These are phyloP conservation scores for Yamadazyma taylorii DNA, from an alignment of 1,139 yeast species.

Conservation along the genomic window DNA sequence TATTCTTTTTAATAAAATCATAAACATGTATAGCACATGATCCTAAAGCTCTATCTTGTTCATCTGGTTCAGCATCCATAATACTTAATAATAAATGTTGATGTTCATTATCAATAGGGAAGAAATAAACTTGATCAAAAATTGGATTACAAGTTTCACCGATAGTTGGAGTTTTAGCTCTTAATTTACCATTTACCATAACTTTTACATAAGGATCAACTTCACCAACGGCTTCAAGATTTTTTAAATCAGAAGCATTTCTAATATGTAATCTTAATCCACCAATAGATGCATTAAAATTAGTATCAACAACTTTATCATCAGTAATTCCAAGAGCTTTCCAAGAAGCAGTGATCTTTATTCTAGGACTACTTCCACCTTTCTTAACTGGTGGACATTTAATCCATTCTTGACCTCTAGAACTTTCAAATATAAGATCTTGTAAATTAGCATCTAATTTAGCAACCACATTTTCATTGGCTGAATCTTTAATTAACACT, in stretches of 20 bases:
- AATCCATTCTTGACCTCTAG: constrained; percentile 54
- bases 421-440: constrained; percentile 52
- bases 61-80: constrained; percentile 65
- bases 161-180: constrained; percentile 55
- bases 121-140: constrained; percentile 57
- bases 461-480: constrained; percentile 49
- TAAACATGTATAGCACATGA: constrained; percentile 50
- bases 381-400: constrained; percentile 38
- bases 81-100: constrained; percentile 59
- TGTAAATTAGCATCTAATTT: constrained; percentile 54
- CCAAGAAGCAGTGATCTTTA: constrained; percentile 62
- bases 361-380: constrained; percentile 43
- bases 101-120: constrained; percentile 63
- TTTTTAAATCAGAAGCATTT: constrained; percentile 54
- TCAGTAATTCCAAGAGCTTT: constrained; percentile 67
- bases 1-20: constrained; percentile 49
- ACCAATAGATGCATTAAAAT: constrained; percentile 61
- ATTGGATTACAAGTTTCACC: constrained; percentile 57
- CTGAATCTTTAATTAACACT: constrained; percentile 58
- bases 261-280: constrained; percentile 60
- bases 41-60: constrained; percentile 66
- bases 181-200: constrained; percentile 55
- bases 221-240: constrained; percentile 64
- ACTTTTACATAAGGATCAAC: constrained; percentile 73
- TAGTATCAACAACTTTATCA: constrained; percentile 40